Evolutionary conservation across 306 rosid species (phyloP), one percentile per base, ranked within the genome.

Genomic region (Lotus japonicus): DNA sequence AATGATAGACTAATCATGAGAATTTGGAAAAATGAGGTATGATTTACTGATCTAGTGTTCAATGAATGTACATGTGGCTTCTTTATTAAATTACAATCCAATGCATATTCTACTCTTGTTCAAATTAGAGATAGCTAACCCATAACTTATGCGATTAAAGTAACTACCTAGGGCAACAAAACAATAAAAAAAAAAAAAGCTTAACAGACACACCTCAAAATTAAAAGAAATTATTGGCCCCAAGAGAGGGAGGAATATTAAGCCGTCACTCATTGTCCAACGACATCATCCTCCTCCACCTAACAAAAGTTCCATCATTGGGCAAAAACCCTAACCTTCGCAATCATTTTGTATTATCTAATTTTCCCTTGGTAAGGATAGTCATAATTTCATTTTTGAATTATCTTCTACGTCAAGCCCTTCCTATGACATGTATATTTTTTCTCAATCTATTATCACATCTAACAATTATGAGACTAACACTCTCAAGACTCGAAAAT

Each of bases 241-340:
- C 44, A 68, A 72, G 45, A 55, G 79, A 77, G 64, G 50, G 63
- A 66, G 91, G 92, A 94, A 81, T 86, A 79, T 84, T 13, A 86
- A 88, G 89, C 90, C 97, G 95, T 94, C 94, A 94, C 99, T 94
- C 99, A 85, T 90, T 86, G 84, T 86, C 92, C 96, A 88, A 90
- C 96, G 86, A 90, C 90, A 81, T 72, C 80, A 76, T 82, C 83
- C 73, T 50, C 72, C 76, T 70, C 71, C 83, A 86, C 89, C 89
- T 81, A 90, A 84, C 84, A 73, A 86, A 86, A 81, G 55, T 81
- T 84, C 79, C 79, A 73, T 86, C 76, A 58, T 64, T 64, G 54
- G 81, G 75, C 70, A 82, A 76, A 64, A 90, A 77, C 88, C 91
- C 85, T 73, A 88, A 85, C 87, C 83, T 76, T 83, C 73, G 52